A percentile compares a stretch with the other conserved stretches of the same genome.
These are phyloP conservation scores for Xylaria castorea DNA, from an alignment of 495 filamentous ascomycete species.

Conservation along the genomic window DNA sequence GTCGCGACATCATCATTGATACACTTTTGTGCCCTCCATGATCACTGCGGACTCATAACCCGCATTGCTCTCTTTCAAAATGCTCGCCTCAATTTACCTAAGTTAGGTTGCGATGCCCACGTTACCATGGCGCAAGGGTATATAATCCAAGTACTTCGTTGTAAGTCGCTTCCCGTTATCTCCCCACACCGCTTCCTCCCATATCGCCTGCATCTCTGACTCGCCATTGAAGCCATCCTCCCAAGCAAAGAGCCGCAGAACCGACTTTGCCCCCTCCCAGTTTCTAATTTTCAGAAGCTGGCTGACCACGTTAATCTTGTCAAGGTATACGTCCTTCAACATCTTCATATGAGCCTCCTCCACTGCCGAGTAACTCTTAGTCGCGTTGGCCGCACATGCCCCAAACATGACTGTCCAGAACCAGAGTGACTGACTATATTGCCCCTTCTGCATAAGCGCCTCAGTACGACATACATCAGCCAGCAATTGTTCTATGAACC, in stretches of 20 bases:
- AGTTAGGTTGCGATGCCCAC: constrained; percentile 10
- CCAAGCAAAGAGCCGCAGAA: constrained; percentile 41
- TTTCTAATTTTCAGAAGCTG: constrained; percentile 35
- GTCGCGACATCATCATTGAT: not conserved
- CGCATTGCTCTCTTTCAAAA: not conserved
- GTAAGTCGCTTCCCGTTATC: constrained; percentile 26
- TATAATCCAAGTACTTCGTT: constrained; percentile 16
- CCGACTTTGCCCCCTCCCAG: constrained; percentile 40
- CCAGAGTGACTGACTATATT: constrained; percentile 42
- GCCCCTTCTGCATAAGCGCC: constrained; percentile 36
- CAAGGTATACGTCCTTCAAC: constrained; percentile 35
- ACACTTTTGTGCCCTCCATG: not conserved
- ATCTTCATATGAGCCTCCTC: constrained; percentile 38
- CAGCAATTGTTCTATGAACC: constrained; percentile 45
- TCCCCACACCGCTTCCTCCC: constrained; percentile 41
- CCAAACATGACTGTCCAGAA: constrained; percentile 45
- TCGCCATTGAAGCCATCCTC: constrained; percentile 41
- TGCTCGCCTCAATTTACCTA: not conserved
- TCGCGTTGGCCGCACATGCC: constrained; percentile 37
- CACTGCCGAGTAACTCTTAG: constrained; percentile 32
- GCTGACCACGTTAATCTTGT: constrained; percentile 37
- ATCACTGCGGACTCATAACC: not conserved
- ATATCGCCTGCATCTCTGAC: constrained; percentile 38
- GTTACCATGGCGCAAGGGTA: constrained; percentile 20
- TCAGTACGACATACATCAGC: constrained; percentile 41